Conservation (phyloP, 2,329 filamentous ascomycete genomes). For the Stagonosporopsis vannaccii region DNA sequence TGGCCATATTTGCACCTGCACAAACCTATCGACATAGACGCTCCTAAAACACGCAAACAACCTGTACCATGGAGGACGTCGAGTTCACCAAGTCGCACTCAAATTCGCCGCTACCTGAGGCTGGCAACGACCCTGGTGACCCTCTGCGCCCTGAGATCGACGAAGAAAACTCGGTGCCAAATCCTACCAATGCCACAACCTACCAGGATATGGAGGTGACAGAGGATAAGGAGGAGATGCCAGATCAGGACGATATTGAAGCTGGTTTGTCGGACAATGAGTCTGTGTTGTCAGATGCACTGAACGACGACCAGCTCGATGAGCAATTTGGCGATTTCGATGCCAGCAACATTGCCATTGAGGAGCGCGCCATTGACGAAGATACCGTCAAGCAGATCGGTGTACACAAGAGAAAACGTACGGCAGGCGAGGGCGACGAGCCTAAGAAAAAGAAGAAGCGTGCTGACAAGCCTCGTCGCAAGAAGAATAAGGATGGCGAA, state of each 20-base stretch:
- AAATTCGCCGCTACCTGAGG: conserved; percentile 54
- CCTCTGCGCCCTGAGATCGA: conserved; percentile 57
- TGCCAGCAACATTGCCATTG: conserved; percentile 65
- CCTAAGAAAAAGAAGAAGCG: conserved; percentile 74
- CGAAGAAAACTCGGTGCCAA: conserved; percentile 56
- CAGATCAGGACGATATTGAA: conserved; percentile 48
- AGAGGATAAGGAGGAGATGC: conserved; percentile 48
- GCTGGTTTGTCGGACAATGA: conserved; percentile 64
- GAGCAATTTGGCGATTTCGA: conserved; percentile 64
- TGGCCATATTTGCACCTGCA: not conserved
- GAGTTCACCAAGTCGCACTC: conserved; percentile 50
- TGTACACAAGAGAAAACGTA: conserved; percentile 70
- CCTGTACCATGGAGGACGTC: conserved; percentile 53
- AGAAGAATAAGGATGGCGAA: conserved; percentile 58
- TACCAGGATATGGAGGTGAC: conserved; percentile 56
- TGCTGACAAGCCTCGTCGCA: conserved; percentile 61
- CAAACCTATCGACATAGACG: not conserved
- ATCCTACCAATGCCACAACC: conserved; percentile 53
- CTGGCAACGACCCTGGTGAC: conserved; percentile 56
- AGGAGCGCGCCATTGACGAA: conserved; percentile 68
- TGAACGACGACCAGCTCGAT: conserved; percentile 71
- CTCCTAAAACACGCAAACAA: not conserved
- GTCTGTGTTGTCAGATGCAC: conserved; percentile 65
- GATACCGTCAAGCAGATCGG: conserved; percentile 67
- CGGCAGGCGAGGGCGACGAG: conserved; percentile 65